A percentile compares a stretch with the other conserved stretches of the same genome.
Evolutionary conservation across 345 rosid species (phyloP).

Genomic region (Hibiscus mutabilis): DNA sequence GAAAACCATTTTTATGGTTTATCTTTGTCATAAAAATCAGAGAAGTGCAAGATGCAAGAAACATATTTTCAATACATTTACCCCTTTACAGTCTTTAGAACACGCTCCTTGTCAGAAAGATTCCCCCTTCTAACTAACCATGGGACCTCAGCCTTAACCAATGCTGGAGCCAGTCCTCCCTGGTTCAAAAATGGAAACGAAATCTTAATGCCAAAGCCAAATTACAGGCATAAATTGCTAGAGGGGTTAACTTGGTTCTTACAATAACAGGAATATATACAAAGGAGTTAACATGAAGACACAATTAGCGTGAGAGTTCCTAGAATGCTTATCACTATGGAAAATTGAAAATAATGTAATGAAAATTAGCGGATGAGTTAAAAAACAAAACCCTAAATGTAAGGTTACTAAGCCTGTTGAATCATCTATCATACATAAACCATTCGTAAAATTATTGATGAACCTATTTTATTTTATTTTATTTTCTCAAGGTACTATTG

Average conservation of each 20-base stretch:
- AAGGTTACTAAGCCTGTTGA: not conserved
- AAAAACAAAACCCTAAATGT: not conserved
- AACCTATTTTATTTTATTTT: too few relatives aligned
- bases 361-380: not conserved
- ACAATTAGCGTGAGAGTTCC: not conserved
- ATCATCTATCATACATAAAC: not conserved
- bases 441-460: not conserved
- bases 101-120: constrained; percentile 77
- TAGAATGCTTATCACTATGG: not conserved
- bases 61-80: constrained; percentile 22
- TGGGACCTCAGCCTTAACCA: constrained; percentile 85
- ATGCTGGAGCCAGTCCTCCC: constrained; percentile 63
- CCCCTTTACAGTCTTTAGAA: constrained; percentile 89
- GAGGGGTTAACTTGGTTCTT: not conserved
- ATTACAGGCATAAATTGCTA: not conserved
- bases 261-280: not conserved
- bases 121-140: constrained; percentile 80
- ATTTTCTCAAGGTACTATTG: too few relatives aligned
- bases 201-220: constrained; percentile 4
- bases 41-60: not conserved
- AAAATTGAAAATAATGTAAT: not conserved
- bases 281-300: not conserved
- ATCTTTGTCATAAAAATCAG: not conserved
- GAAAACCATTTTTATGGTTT: not conserved
- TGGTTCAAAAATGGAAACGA: constrained; percentile 22